phyloP scores from a whole-genome alignment of 2,329 filamentous ascomycete species.

The Colletotrichum camelliae region DNA sequence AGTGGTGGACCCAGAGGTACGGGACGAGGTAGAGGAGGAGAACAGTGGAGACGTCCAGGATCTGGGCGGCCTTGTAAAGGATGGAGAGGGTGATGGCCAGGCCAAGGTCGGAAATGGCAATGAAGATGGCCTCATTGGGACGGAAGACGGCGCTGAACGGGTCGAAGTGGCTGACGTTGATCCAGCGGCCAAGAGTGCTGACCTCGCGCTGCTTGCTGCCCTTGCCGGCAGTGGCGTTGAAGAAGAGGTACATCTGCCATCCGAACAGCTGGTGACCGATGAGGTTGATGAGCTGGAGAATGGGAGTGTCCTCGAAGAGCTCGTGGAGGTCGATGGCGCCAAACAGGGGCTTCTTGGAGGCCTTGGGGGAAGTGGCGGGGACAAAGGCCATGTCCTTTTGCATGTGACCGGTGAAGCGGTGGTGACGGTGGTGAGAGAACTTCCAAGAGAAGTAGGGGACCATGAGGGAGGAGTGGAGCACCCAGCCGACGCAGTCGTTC shows the following conservation, averaged over 20 bases:
- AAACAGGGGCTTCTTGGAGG: conserved; percentile 37
- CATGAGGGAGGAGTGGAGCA: conserved; percentile 68
- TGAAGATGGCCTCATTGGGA: conserved; percentile 58
- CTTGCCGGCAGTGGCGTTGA: conserved; percentile 59
- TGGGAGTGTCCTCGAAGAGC: conserved; percentile 68
- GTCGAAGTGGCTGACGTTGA: conserved; percentile 63
- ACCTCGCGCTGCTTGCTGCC: conserved; percentile 52
- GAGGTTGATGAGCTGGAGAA: conserved; percentile 58
- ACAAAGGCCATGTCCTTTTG: conserved; percentile 72
- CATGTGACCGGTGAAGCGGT: conserved; percentile 72
- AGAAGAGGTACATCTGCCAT: conserved; percentile 68
- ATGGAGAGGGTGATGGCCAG: conserved; percentile 54
- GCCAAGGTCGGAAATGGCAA: conserved; percentile 66
- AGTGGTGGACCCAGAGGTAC: conserved; percentile 75
- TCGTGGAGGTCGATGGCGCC: conserved; percentile 52
- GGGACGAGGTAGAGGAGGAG: conserved; percentile 66
- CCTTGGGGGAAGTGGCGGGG: conserved; percentile 49
- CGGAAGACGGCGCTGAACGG: conserved; percentile 67
- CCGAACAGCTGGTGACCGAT: conserved; percentile 68
- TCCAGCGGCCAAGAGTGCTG: conserved; percentile 37
- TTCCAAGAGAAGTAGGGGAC: conserved; percentile 79
- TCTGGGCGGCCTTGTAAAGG: conserved; percentile 57
- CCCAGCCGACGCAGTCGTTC: conserved; percentile 68
- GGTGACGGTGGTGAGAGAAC: conserved; percentile 72
- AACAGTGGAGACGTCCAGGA: conserved; percentile 62